Evolutionary conservation across 1,284 basidiomycete species (phyloP).

Genomic region (Apiotrichum akiyoshidainum): DNA sequence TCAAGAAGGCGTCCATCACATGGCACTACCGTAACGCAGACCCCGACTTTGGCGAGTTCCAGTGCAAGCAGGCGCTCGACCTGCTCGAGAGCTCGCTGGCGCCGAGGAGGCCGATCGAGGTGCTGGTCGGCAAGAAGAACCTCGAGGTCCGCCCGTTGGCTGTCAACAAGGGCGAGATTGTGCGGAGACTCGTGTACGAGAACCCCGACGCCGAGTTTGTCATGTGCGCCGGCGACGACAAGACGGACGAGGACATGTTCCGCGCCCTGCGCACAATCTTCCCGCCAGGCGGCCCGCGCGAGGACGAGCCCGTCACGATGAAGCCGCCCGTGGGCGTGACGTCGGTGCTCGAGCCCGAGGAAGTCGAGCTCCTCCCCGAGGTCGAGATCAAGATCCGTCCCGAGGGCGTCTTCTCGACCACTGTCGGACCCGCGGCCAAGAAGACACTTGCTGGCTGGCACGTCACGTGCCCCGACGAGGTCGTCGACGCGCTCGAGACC

Average conservation of each 20-base stretch:
- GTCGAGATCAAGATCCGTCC: conserved; percentile 64
- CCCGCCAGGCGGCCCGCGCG: conserved; percentile 54
- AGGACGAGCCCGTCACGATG: conserved; percentile 56
- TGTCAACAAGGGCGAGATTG: conserved; percentile 98
- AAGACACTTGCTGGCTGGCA: conserved; percentile 85
- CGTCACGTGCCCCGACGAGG: conserved; percentile 60
- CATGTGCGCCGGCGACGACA: conserved; percentile 97
- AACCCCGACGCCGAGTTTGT: conserved; percentile 92
- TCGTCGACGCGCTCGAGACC: conserved; percentile 46
- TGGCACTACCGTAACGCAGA: conserved; percentile 96
- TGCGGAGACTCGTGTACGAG: conserved; percentile 85
- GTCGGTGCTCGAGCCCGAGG: conserved; percentile 48
- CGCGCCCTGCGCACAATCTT: conserved; percentile 63
- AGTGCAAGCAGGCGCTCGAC: conserved; percentile 94
- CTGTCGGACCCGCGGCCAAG: conserved; percentile 80
- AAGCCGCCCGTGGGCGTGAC: conserved; percentile 72
- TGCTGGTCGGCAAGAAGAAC: conserved; percentile 96
- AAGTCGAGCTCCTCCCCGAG: conserved; percentile 51
- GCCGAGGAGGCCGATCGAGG: conserved; percentile 85
- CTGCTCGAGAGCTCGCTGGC: conserved; percentile 88
- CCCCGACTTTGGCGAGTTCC: conserved; percentile 94
- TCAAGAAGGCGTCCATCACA: conserved; percentile 94
- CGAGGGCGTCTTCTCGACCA: conserved; percentile 78
- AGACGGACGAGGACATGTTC: conserved; percentile 99
- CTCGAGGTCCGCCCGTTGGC: conserved; percentile 92